phyloP scores from a whole-genome alignment of 78 protist species.

The Ministeria vibrans region DNA sequence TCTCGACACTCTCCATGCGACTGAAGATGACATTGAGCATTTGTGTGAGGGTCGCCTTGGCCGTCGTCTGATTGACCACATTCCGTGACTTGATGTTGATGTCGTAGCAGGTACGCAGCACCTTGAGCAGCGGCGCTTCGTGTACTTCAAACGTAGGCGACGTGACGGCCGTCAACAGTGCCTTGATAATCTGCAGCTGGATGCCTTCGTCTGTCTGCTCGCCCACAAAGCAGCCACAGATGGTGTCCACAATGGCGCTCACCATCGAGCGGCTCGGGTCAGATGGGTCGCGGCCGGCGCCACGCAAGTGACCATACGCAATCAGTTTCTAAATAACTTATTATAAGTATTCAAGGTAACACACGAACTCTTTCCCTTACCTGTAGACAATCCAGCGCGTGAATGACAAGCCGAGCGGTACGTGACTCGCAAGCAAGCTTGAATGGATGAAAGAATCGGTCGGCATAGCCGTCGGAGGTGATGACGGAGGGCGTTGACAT shows the following conservation, averaged over 20 bases:
- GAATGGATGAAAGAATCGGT: constrained; percentile 7
- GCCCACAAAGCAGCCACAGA: constrained; percentile 31
- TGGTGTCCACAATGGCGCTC: constrained; percentile 9
- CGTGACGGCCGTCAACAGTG: constrained; percentile 46
- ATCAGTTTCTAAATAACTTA: constrained; percentile 16
- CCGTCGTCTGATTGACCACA: constrained; percentile 33
- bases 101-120: constrained; percentile 52
- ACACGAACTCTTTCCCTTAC: not conserved
- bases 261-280: not conserved
- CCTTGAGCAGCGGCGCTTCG: constrained; percentile 44
- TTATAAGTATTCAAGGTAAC: not conserved
- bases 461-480: not conserved
- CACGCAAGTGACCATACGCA: constrained; percentile 23
- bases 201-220: constrained; percentile 31
- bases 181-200: constrained; percentile 53
- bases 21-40: constrained; percentile 39
- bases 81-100: constrained; percentile 19
- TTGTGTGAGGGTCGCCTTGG: constrained; percentile 53
- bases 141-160: constrained; percentile 33
- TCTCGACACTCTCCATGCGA: constrained; percentile 48
- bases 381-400: constrained; percentile 3
- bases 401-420: not conserved
- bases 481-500: not conserved
- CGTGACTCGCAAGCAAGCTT: constrained; percentile 8
- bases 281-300: not conserved